Percentiles rank a stretch among this genome's conserved stretches.
phyloP scores from a whole-genome alignment of 2,329 filamentous ascomycete genomes.

The Neonectria faginata region DNA sequence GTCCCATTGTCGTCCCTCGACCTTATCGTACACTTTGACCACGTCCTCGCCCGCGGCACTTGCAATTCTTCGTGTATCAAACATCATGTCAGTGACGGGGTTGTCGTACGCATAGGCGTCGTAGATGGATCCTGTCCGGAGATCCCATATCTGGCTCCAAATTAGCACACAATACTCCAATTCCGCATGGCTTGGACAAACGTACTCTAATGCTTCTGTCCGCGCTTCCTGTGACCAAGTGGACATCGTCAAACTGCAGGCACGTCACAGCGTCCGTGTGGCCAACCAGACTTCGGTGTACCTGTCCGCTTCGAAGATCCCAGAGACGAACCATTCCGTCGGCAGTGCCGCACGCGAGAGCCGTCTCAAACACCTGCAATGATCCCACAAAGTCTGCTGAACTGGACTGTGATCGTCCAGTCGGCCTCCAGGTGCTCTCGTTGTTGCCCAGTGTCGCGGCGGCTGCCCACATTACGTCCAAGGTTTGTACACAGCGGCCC shows the following conservation, averaged over 20 bases:
- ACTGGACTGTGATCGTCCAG: slow-evolving; percentile 70
- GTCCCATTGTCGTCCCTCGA: slow-evolving; percentile 95
- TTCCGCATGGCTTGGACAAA: slow-evolving; percentile 35
- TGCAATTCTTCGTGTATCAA: slow-evolving; percentile 90
- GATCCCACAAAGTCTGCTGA: slow-evolving; percentile 93
- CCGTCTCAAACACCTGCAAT: slow-evolving; percentile 94
- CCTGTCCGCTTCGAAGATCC: slow-evolving; percentile 96
- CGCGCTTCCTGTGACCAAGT: slow-evolving; percentile 91
- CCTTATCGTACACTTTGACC: slow-evolving; percentile 98
- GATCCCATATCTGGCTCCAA: slow-evolving; percentile 89
- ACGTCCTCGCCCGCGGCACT: slow-evolving; percentile 91
- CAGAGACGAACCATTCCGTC: slow-evolving; percentile 97
- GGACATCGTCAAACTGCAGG: slow-evolving; percentile 95
- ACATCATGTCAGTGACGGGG: slow-evolving; percentile 96
- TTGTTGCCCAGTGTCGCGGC: slow-evolving; percentile 75
- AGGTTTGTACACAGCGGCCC: slow-evolving; percentile 95
- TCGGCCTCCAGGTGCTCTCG: slow-evolving; percentile 78
- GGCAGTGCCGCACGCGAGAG: slow-evolving; percentile 93
- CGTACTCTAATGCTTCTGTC: slow-evolving; percentile 95
- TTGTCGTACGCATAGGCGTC: slow-evolving; percentile 97
- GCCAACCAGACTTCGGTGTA: slow-evolving; percentile 94
- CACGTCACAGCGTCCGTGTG: slow-evolving; percentile 96
- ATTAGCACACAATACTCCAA: slow-evolving; percentile 39
- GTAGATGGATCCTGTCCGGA: slow-evolving; percentile 93
- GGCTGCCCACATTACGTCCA: slow-evolving; percentile 98